A percentile compares a stretch with the other conserved stretches of the same genome.
phyloP scores from a whole-genome alignment of 2,329 filamentous ascomycete genomes.

The Acephala macrosclerotiorum region DNA sequence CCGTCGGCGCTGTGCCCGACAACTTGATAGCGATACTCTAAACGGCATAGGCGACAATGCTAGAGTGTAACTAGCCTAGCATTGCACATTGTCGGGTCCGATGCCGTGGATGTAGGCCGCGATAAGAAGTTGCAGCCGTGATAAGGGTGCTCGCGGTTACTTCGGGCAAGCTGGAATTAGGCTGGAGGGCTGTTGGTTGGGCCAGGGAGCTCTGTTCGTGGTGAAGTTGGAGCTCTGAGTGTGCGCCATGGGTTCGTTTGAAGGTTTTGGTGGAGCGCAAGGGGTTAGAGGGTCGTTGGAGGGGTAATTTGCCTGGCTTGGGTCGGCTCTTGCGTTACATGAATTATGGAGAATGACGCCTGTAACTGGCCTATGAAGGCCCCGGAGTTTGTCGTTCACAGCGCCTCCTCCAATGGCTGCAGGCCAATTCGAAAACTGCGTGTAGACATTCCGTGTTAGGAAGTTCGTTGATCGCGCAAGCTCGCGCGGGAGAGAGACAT shows the following conservation, averaged over 20 bases:
- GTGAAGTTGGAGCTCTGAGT: background rate
- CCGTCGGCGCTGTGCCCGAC: slow-evolving; percentile 13
- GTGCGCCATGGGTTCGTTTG: slow-evolving; percentile 9
- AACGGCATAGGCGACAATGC: background rate
- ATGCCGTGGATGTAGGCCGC: background rate
- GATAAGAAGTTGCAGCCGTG: slow-evolving; percentile 13
- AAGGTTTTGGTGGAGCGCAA: slow-evolving; percentile 13
- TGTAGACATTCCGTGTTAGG: slow-evolving; percentile 13
- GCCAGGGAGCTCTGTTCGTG: background rate
- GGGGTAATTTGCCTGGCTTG: slow-evolving; percentile 16
- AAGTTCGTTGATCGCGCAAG: slow-evolving; percentile 15
- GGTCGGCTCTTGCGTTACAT: slow-evolving; percentile 17
- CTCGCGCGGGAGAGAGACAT: background rate
- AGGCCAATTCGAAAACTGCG: slow-evolving; percentile 9
- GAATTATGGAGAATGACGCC: slow-evolving; percentile 4
- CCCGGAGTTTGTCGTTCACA: background rate
- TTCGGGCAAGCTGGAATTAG: slow-evolving; percentile 16
- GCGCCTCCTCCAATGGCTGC: background rate
- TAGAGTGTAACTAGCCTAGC: background rate
- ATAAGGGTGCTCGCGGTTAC: slow-evolving; percentile 17
- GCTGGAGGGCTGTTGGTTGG: background rate
- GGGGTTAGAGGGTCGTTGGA: slow-evolving; percentile 4
- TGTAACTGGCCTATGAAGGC: slow-evolving; percentile 9
- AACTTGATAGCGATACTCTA: background rate
- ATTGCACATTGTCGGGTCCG: background rate